Percentiles rank a stretch among this genome's conserved stretches.
Conservation (phyloP, 2,329 filamentous ascomycete species). For the Coniella lustricola region DNA sequence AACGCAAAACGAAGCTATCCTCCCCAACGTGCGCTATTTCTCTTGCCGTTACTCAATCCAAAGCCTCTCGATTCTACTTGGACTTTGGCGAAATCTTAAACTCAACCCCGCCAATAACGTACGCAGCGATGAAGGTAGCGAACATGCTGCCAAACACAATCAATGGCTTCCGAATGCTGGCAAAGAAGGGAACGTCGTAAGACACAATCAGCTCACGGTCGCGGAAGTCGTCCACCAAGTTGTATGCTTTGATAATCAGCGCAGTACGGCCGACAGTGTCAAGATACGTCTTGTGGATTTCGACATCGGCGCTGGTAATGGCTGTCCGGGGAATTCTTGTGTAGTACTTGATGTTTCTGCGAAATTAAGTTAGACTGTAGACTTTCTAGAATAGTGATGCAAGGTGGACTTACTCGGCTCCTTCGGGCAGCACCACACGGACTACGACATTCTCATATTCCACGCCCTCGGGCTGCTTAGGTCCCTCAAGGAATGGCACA, state of each 20-base stretch:
- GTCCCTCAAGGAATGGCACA: constrained; percentile 88
- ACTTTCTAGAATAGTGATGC: background rate
- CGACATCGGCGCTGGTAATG: constrained; percentile 51
- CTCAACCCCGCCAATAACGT: constrained; percentile 70
- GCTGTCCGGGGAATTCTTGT: constrained; percentile 61
- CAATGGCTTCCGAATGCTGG: constrained; percentile 77
- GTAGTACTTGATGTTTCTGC: constrained; percentile 70
- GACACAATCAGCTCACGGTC: constrained; percentile 78
- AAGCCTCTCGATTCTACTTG: background rate
- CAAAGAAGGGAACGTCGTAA: constrained; percentile 74
- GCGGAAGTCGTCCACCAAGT: constrained; percentile 84
- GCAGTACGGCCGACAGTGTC: constrained; percentile 86
- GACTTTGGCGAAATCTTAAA: constrained; percentile 60
- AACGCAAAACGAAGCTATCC: constrained; percentile 1
- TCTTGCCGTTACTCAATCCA: background rate
- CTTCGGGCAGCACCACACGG: constrained; percentile 83
- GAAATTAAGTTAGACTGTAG: constrained; percentile 32
- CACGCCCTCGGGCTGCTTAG: constrained; percentile 75
- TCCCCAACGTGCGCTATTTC: background rate
- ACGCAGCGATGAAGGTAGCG: constrained; percentile 66
- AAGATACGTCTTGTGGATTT: constrained; percentile 80
- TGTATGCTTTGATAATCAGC: constrained; percentile 71
- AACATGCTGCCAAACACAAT: constrained; percentile 70
- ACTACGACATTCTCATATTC: constrained; percentile 78
- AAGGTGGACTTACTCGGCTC: constrained; percentile 60